Evolutionary conservation across 2,329 filamentous ascomycete species (phyloP).

Genomic region (Chrysoporthe puriensis): DNA sequence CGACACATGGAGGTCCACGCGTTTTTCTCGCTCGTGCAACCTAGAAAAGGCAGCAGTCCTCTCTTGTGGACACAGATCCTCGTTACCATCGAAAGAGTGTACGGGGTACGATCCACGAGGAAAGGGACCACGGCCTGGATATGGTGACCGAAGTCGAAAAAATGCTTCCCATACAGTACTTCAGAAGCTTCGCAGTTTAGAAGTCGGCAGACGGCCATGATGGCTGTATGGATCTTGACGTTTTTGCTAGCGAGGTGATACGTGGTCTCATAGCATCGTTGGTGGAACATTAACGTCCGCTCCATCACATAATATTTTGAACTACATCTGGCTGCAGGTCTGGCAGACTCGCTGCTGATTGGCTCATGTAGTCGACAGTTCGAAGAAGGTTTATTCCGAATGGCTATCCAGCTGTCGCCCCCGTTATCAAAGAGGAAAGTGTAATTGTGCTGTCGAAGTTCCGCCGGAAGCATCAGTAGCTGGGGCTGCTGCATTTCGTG

Average conservation of each 20-base stretch:
- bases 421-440: conserved; percentile 48
- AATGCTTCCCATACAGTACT: conserved; percentile 58
- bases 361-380: background rate
- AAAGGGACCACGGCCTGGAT: conserved; percentile 63
- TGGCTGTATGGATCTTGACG: conserved; percentile 45
- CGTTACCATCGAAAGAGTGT: conserved; percentile 50
- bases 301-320: conserved; percentile 46
- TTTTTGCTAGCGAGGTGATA: conserved; percentile 53
- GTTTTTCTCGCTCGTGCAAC: conserved; percentile 52
- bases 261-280: conserved; percentile 54
- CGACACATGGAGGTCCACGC: conserved; percentile 60
- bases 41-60: conserved; percentile 54
- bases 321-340: background rate
- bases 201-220: conserved; percentile 50
- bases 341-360: background rate
- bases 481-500: background rate
- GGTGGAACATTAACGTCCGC: conserved; percentile 39
- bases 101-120: conserved; percentile 57
- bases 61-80: conserved; percentile 60
- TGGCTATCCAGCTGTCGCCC: conserved; percentile 42
- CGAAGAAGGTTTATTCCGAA: conserved; percentile 43
- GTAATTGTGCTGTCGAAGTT: conserved; percentile 50
- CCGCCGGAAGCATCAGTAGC: conserved; percentile 39
- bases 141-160: conserved; percentile 62
- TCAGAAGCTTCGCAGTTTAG: conserved; percentile 60